A percentile compares a stretch with the other conserved stretches of the same genome.
Evolutionary conservation across 495 filamentous ascomycete species (phyloP).

Genomic region (Penicillium subrubescens): DNA sequence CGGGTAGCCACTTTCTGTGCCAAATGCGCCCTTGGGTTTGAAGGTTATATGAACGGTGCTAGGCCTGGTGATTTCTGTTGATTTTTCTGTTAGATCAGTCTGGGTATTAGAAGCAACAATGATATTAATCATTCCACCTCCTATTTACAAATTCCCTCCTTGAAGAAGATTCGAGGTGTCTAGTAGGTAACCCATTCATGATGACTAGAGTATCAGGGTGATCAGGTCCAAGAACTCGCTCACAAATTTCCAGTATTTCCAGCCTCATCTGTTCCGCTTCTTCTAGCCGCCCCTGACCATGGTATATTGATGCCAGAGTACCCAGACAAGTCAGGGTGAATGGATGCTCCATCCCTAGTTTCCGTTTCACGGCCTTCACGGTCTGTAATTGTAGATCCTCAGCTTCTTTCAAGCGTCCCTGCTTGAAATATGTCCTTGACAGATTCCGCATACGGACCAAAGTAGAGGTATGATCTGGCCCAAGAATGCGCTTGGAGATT

Average conservation of each 20-base stretch:
- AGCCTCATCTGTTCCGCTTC: neutral
- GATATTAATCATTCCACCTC: neutral
- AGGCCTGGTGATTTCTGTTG: neutral
- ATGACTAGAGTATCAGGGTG: no score
- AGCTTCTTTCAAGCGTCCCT: neutral
- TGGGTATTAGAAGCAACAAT: neutral
- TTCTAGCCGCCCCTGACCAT: neutral
- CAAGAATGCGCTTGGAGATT: neutral
- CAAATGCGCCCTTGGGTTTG: no score
- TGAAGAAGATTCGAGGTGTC: neutral
- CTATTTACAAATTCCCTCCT: neutral
- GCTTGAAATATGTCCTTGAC: neutral
- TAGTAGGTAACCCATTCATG: no score
- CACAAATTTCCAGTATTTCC: neutral
- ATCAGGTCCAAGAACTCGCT: neutral
- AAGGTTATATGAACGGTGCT: neutral
- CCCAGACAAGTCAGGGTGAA: neutral
- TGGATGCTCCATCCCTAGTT: neutral
- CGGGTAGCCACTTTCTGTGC: neutral
- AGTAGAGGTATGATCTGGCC: neutral
- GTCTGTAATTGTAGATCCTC: neutral
- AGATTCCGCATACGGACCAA: neutral
- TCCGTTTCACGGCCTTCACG: neutral
- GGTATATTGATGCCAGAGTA: neutral
- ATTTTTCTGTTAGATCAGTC: neutral